phyloP scores from a whole-genome alignment of 179 eudicot species.

The Spinacia oleracea region DNA sequence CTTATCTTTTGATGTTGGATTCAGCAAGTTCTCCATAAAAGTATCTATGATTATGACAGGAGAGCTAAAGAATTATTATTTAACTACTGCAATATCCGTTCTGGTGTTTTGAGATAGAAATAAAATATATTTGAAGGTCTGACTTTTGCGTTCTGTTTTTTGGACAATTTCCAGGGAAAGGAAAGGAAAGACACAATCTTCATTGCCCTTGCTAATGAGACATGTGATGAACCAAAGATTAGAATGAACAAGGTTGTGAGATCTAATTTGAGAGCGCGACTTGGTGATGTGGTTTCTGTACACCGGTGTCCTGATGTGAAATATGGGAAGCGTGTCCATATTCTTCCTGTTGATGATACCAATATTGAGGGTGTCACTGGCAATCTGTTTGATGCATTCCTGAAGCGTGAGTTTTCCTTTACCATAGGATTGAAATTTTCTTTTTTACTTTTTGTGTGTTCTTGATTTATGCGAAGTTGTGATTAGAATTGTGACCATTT shows the following conservation, averaged over 20 bases:
- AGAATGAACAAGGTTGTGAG: no score
- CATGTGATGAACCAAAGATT: constrained; percentile 32
- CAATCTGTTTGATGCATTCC: constrained; percentile 8
- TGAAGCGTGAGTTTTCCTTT: constrained; percentile 2
- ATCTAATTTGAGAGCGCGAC: no score
- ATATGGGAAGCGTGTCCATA: constrained; percentile 13
- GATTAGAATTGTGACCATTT: no score
- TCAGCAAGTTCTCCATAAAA: not conserved
- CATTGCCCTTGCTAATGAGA: constrained; percentile 55
- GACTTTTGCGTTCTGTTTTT: not conserved
- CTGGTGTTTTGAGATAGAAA: not conserved
- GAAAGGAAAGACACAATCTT: constrained; percentile 52
- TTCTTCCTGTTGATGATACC: constrained; percentile 17
- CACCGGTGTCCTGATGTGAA: constrained; percentile 22
- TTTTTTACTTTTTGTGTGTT: no score
- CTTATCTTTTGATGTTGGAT: not conserved
- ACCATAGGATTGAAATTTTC: not conserved
- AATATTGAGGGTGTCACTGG: constrained; percentile 15
- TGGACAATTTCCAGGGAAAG: constrained; percentile 42
- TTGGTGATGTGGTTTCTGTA: constrained; percentile 59
- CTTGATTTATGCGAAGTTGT: no score
- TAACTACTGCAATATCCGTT: not conserved
- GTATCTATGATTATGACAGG: not conserved
- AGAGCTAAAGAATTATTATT: not conserved
- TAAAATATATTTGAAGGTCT: not conserved